Evolutionary conservation across 192 early-diverging fungal genomes (phyloP).

Genomic region (Mortierella claussenii): DNA sequence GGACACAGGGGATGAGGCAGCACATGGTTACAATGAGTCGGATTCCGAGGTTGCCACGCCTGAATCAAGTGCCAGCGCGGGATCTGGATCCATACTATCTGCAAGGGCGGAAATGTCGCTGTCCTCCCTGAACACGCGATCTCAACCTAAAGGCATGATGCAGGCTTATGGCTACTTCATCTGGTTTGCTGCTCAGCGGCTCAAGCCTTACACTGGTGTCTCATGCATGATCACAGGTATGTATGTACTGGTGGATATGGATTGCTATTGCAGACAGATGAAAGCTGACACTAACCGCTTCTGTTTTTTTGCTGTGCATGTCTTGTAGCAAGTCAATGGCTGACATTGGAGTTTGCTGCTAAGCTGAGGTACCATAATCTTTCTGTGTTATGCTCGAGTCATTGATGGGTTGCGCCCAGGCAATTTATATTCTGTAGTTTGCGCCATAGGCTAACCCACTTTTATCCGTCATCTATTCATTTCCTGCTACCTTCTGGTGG

Average conservation of each 20-base stretch:
- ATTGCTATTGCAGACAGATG: no score
- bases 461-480: neutral
- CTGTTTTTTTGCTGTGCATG: neutral
- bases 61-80: neutral
- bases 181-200: slow-evolving; percentile 64
- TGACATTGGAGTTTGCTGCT: slow-evolving; percentile 65
- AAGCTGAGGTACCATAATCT: slow-evolving; percentile 55
- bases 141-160: slow-evolving; percentile 55
- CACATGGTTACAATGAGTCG: slow-evolving; percentile 12
- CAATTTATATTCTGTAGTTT: neutral
- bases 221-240: slow-evolving; percentile 65
- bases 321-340: slow-evolving; percentile 65
- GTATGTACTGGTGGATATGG: neutral
- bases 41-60: slow-evolving; percentile 12
- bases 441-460: neutral
- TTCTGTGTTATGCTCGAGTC: no score
- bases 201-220: slow-evolving; percentile 54
- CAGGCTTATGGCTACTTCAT: slow-evolving; percentile 71
- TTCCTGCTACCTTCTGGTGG: no score
- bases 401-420: neutral
- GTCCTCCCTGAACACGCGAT: neutral
- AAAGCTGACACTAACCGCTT: no score
- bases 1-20: slow-evolving; percentile 16
- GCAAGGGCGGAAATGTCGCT: neutral
- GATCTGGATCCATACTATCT: neutral